Base-by-base conservation (phyloP, 352 stramenopile species). In the Phytopythium aichiense region DNA sequence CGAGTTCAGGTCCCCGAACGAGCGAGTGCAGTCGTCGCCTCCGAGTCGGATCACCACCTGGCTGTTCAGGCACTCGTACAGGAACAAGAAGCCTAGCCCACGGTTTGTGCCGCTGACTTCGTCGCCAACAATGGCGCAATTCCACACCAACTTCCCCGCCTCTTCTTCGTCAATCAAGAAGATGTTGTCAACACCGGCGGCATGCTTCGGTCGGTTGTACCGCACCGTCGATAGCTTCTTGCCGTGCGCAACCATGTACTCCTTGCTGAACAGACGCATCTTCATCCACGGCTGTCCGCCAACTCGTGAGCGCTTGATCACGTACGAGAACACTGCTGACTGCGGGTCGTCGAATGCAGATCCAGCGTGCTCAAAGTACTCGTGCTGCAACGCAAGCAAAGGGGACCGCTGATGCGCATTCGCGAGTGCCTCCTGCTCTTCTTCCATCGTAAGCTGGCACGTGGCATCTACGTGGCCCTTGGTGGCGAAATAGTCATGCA, bases 391-490 rank as follows among this genome's bases (percentile, higher is more conserved):
- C 5, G 85, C 69, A 31, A 94, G 55, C n/a, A 94, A 60, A 25
- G 83, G 65, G 2, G 79, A 91, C 52, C 76, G 74, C 58, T 93
- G 81, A 45, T 92, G 78, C 46, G 79, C 89, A 1, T 85, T 72
- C 12, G 66, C 70, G 7, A 99, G 69, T 9, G 97, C 83, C 60
- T 99, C 92, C 42, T 94, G 70, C 71, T 99, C 97, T 76, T 99
- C 97, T 64, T 98, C 91, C 0, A 89, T 76, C 20, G 91, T 98
- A 33, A 99, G 73, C 18, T 89, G 87, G 71, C 96, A 99, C 20
- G 81, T 74, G n/a, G 91, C 95, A 52, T 95, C 95, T 5, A 99
- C 94, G 65, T 94, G 95, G 1, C 77, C 77, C 38, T 92, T 88
- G 20, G 96, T 96, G 9, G 84, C 82, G 11, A 97, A 65, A 68